Base-by-base conservation (phyloP, 1,284 basidiomycete genomes). In the Cutaneotrichosporon dermatis region DNA sequence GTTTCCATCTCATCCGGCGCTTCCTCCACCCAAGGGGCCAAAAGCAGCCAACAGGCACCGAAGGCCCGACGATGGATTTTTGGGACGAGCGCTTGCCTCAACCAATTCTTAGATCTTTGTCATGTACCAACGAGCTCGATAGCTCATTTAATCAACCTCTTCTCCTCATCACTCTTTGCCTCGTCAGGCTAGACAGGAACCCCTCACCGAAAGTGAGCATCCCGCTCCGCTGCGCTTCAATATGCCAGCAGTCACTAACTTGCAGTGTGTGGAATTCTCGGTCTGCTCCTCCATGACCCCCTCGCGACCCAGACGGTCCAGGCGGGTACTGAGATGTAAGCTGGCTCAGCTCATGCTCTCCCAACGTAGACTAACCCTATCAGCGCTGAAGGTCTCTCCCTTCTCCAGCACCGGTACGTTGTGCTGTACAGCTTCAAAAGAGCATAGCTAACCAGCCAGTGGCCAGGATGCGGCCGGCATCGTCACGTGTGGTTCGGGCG, bases 401-500 rank as follows among this genome's bases (percentile, higher is more conserved):
- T 97, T 51, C 82, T 97, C 13, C 93, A 97, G 76, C 93, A 97
- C 76, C 84, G 93, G 73, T 80, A 42, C 37, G 73, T 59, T 25
- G 25, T 25, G 25, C 25, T 25, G 25, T 25, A 25, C 25, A 25
- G 25, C 25, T 25, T 25, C 25, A 25, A 25, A 25, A 25, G 25
- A 25, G 25, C 25, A 25, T 25, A 25, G 25, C 25, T 25, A 25
- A 25, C 25, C 25, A 25, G 25, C 25, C 62, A 76, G 74, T 74
- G 95, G 95, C 39, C 95, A 99, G 77, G 95, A 99, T 83, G 96
- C 96, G 0, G 97, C 94, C 65, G 96, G 96, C 56, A 89, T 99
- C 72, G 89, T 99, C 61, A 99, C 96, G 50, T 96, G 96, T 76
- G 96, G 94, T 4, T 85, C 86, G 13, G 92, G 92, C 73, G 96